Evolutionary conservation across 148 eudicot genomes (phyloP).

Genomic region (Pharnaceum exiguum): DNA sequence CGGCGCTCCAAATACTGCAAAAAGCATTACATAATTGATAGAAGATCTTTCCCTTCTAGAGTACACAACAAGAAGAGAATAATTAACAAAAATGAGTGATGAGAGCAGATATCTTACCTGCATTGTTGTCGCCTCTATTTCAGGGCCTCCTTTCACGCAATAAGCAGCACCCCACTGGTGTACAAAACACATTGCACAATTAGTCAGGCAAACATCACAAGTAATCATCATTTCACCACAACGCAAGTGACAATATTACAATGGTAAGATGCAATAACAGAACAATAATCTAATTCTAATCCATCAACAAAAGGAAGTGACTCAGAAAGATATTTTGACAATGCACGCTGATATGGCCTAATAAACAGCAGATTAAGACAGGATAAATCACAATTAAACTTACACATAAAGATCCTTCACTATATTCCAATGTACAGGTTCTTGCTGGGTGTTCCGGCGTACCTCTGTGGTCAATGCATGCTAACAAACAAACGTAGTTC

Average conservation of each 20-base stretch:
- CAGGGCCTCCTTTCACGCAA: slow-evolving; percentile 83
- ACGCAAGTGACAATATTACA: no score
- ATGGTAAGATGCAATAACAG: no score
- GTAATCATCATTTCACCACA: not conserved
- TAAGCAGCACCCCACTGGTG: slow-evolving; percentile 94
- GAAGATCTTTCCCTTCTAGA: not conserved
- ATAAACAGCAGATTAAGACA: not conserved
- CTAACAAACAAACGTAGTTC: slow-evolving; percentile 36
- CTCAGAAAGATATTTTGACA: no score
- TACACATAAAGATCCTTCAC: slow-evolving; percentile 80
- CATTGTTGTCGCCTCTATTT: slow-evolving; percentile 71
- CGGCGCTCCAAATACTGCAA: slow-evolving; percentile 80
- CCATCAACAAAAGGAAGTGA: no score
- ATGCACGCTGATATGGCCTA: not conserved
- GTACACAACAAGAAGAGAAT: not conserved
- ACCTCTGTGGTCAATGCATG: slow-evolving; percentile 96
- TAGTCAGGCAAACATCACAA: not conserved
- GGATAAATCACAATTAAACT: slow-evolving; percentile 15
- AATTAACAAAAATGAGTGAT: not conserved
- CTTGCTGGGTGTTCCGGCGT: slow-evolving; percentile 93
- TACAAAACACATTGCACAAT: slow-evolving; percentile 1
- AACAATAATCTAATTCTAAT: no score
- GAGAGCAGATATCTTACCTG: slow-evolving; percentile 32
- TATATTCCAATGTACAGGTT: slow-evolving; percentile 85
- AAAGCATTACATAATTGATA: not conserved